Evolutionary conservation across 345 rosid genomes (phyloP).

Genomic region (Citrus australasica): DNA sequence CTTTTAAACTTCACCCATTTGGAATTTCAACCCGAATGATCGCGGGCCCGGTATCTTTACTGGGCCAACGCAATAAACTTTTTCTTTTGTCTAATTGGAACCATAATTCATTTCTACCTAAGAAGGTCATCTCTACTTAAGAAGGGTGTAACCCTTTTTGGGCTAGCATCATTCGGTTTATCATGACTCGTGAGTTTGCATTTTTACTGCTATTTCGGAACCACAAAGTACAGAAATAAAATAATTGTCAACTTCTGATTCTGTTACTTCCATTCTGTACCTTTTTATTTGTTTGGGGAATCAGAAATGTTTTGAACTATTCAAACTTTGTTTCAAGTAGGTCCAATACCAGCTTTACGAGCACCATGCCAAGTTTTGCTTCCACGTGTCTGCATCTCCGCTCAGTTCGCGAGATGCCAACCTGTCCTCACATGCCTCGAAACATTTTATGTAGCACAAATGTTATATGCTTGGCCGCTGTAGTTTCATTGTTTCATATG

Average conservation of each 20-base stretch:
- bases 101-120: not conserved
- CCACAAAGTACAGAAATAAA: not conserved
- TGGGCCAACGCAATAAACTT: not conserved
- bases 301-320: not conserved
- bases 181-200: not conserved
- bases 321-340: not conserved
- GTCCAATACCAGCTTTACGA: not conserved
- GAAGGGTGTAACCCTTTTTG: not conserved
- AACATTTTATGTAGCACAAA: no score
- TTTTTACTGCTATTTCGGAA: not conserved
- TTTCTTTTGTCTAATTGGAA: not conserved
- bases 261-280: not conserved
- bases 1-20: not conserved
- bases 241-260: not conserved
- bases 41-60: not conserved
- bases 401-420: not conserved
- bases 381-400: constrained; percentile 11
- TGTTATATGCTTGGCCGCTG: not conserved
- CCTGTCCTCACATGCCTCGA: constrained; percentile 1
- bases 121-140: not conserved
- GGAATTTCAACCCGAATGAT: not conserved
- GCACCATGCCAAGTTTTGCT: not conserved
- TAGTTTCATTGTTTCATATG: no score
- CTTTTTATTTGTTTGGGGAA: not conserved
- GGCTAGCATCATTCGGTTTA: not conserved